Evolutionary conservation across 23 red algal genomes (phyloP), one percentile per base, ranked within the genome.

Genomic region (Pyropia yezoensis): DNA sequence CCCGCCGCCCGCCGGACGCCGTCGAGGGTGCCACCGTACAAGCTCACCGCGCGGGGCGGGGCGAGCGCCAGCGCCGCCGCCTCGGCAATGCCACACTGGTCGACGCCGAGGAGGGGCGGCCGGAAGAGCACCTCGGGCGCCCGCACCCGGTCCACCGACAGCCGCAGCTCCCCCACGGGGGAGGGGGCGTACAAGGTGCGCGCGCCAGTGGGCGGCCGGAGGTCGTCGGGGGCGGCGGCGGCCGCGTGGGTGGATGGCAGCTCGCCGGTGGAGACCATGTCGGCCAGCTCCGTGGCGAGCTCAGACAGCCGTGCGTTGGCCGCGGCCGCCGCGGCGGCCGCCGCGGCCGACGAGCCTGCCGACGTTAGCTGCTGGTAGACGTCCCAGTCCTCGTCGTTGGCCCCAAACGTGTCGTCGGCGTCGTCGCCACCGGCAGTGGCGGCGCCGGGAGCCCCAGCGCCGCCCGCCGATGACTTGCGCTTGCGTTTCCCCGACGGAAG

Each of bases 321-420:
- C 1, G 79, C 75, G 33, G 45, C 77, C 50, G 72, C 78, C 51
- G 79, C 79, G 4, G 82, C 75, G n/a, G 79, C 86, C 8, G 66
- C 73, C 24, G 79, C 86, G 20, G 53, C 53, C 55, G 67, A 67
- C 55, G 72, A 63, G 19, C 67, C 74, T 19, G 67, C 66, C 19
- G 76, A 70, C 50, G 57, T 75, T 68, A 90, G 79, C 14, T 78
- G 69, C 63, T 65, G 61, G 63, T 90, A 90, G 21, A 90, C 86
- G 25, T 90, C 78, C 86, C 86, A 90, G 33, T 90, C 86, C 7
- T 59, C 53, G 52, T 90, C 86, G 49, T 83, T 77, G 74, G 53
- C 70, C 18, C 86, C 86, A 71, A 90, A 90, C 14, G 59, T 72
- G 54, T 90, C 86, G 29, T 87, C 82, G 14, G 63, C 54, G 26